Conservation (phyloP, 371 early-diverging fungal species). For the Nematocida parisii region DNA sequence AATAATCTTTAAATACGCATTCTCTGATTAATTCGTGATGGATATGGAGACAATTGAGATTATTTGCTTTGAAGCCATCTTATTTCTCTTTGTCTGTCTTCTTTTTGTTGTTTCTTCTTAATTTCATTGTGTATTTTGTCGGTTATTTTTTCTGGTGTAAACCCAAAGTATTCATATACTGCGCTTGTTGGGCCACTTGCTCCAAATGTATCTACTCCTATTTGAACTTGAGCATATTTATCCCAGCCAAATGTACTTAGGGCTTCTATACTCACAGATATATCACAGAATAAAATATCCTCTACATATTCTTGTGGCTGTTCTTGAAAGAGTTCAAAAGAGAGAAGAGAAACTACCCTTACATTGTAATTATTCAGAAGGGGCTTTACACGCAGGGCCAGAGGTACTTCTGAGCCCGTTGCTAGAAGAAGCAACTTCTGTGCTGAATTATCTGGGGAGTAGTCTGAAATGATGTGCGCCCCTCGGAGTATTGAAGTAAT, state of each 20-base stretch:
- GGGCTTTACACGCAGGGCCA: conserved; percentile 80
- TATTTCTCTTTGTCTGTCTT: background rate
- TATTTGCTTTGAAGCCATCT: too few species aligned
- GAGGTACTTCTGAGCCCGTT: conserved; percentile 88
- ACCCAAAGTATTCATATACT: conserved; percentile 62
- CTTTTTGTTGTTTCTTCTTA: background rate
- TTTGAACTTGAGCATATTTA: conserved; percentile 81
- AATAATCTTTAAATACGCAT: too few species aligned
- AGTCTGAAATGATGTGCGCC: conserved; percentile 69
- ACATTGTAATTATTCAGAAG: conserved; percentile 73
- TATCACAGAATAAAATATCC: conserved; percentile 77
- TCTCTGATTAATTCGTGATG: too few species aligned
- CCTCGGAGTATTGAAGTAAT: conserved; percentile 72
- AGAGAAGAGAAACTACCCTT: conserved; percentile 90
- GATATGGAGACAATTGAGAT: too few species aligned
- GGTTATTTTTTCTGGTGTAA: conserved; percentile 58
- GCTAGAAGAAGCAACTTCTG: conserved; percentile 77
- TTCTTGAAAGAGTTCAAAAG: conserved; percentile 83
- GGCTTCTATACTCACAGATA: conserved; percentile 86
- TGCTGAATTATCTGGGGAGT: conserved; percentile 72
- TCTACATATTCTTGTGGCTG: conserved; percentile 80
- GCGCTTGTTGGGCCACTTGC: conserved; percentile 72
- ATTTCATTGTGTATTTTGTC: conserved; percentile 42
- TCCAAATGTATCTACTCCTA: conserved; percentile 90
- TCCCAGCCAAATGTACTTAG: conserved; percentile 84